These are phyloP conservation scores for Antitrichia curtipendula DNA, from an alignment of 225 moss, liverwort and hornwort species.

Conservation along the genomic window DNA sequence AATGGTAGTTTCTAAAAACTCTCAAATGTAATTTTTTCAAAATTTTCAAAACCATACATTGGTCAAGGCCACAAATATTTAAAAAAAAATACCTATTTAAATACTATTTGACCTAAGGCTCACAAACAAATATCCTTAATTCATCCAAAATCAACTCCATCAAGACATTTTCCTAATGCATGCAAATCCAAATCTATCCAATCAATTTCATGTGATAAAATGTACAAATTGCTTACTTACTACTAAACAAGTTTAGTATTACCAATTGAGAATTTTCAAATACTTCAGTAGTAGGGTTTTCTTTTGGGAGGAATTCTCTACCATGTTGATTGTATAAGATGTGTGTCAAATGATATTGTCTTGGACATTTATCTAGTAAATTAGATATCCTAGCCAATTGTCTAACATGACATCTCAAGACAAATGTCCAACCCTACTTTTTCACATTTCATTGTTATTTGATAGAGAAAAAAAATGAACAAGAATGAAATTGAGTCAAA, in stretches of 20 bases:
- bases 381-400: accelerated
- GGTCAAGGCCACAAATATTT: neutral
- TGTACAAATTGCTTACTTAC: no score
- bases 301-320: accelerated
- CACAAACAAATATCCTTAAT: neutral
- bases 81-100: neutral
- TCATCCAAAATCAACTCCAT: neutral
- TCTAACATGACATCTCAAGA: accelerated
- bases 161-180: neutral
- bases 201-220: no score
- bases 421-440: neutral
- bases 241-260: neutral
- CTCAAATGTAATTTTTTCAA: no score
- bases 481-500: neutral
- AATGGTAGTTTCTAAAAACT: no score
- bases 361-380: neutral
- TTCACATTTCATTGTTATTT: neutral
- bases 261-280: neutral
- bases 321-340: accelerated
- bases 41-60: neutral
- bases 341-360: accelerated
- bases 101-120: neutral
- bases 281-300: neutral
- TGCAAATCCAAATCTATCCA: neutral
- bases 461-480: neutral